Evolutionary conservation across 2,329 filamentous ascomycete genomes (phyloP).

Genomic region (Diplocarpon mali): DNA sequence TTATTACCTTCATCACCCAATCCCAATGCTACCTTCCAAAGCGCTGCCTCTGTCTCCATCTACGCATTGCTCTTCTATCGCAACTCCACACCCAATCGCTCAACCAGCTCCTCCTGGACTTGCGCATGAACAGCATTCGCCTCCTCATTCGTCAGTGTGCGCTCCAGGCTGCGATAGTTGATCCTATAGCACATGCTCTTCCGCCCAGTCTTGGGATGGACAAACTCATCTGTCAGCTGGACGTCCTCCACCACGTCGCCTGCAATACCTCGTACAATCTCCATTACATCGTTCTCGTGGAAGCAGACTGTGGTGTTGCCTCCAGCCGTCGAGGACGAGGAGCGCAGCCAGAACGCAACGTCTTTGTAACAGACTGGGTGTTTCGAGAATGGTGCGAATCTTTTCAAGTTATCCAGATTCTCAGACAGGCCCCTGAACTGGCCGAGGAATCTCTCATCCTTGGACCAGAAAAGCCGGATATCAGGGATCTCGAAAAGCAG

Average conservation of each 20-base stretch:
- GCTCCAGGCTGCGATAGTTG: conserved; percentile 85
- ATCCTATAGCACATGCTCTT: conserved; percentile 86
- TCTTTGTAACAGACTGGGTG: conserved; percentile 85
- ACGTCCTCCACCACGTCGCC: conserved; percentile 87
- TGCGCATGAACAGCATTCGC: conserved; percentile 63
- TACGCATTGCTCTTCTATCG: conserved; percentile 34
- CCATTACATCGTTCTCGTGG: conserved; percentile 97
- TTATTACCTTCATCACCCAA: no score
- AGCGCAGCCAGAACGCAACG: conserved; percentile 79
- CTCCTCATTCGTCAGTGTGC: conserved; percentile 77
- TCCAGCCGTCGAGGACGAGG: conserved; percentile 35
- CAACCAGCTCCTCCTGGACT: conserved; percentile 54
- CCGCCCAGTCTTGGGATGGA: conserved; percentile 72
- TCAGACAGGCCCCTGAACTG: conserved; percentile 64
- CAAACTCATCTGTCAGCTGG: conserved; percentile 71
- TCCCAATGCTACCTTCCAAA: conserved; percentile 1
- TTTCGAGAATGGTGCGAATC: conserved; percentile 83
- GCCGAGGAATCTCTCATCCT: conserved; percentile 69
- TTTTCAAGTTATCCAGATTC: conserved; percentile 37
- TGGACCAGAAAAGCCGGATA: conserved; percentile 92
- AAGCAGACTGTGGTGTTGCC: conserved; percentile 43
- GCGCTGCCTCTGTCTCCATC: neutral
- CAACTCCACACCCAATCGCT: conserved; percentile 68
- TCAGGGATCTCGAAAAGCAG: conserved; percentile 92
- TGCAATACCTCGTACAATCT: conserved; percentile 72